Evolutionary conservation across 306 rosid genomes (phyloP), one percentile per base, ranked within the genome.

Genomic region (Hippophae gyantsensis): DNA sequence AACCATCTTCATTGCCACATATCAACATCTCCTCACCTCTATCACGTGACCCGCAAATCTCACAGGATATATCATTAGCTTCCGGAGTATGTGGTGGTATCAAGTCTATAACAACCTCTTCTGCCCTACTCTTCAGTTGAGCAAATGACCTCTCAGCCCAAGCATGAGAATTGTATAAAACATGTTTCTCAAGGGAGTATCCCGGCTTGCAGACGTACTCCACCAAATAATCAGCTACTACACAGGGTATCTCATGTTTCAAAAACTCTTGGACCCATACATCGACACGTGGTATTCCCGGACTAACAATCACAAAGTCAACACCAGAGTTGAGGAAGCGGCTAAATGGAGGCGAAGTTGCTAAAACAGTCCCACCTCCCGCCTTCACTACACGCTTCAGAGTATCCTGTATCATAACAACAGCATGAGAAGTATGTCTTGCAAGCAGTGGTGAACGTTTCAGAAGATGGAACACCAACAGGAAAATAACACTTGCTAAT

Each of bases 181-280:
- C 94, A 54, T 92, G 94, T 74, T 56, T 82, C 61, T 85, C 94
- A 0, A 85, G 94, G 61, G 97, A 77, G 61, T 73, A 77, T 59
- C 97, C 94, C 2, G 90, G 86, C 63, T 86, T 92, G 85, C 97
- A 92, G 12, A 92, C 95, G 57, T 85, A 88, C 71, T 86, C 95
- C 9, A 92, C 99, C 78, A 92, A 70, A 79, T 92, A 92, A 79
- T 92, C 99, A 10, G 90, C 86, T 32, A 68, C 76, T 48, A 88
- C 88, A 57, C 97, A 92, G 48, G 99, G 95, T 76, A 88, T 77
- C 80, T 88, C 90, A 13, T 80, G 78, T 43, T 84, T 92, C 61
- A 92, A 68, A 72, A 92, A 92, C 77, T 85, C 96, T 68, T 92
- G 96, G 49, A 92, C 85, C 99, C 99, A 88, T 59, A 70, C 0